Base-by-base conservation (phyloP, 352 stramenopile species). In the Pythium monospermum region DNA sequence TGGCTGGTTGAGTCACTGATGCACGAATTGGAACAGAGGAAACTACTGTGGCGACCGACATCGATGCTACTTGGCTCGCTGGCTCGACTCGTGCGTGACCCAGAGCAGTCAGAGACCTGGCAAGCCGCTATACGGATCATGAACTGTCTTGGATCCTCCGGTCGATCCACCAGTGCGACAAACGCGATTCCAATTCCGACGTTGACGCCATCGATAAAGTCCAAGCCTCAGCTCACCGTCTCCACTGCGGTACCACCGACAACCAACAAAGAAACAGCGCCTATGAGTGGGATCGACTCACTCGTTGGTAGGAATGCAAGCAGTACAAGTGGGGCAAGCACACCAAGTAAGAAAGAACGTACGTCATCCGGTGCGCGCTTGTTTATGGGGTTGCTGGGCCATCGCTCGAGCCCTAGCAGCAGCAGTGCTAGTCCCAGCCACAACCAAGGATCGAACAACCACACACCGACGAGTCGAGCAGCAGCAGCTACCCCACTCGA, bases 1-100 rank as follows among this genome's bases (percentile, higher is more conserved):
- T 69, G 59, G 21, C 39, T 59, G 22, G 39, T 84, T 0, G 72
- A 86, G 61, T 56, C 73, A n/a, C 23, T 86, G 27, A 50, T 85
- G 37, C 32, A 45, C 22, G 64, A 68, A 22, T 39, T 76, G 1
- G 47, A 58, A 2, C 28, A 28, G 0, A 31, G 16, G 1, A 51
- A 50, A 4, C 21, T 64, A 8, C 19, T 47, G 18, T 86, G 74
- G 72, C 61, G 39, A 36, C 66, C 76, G 6, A 40, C 67, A 0
- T 41, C 72, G 0, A 32, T 54, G 13, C 49, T 88, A 1, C 47
- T 71, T 12, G 67, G 63, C 0, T 59, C 63, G 1, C 56, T 86
- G 2, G 63, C 68, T 6, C 59, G 63, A 11, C 47, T 84, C 6
- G 38, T 77, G 35, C 66, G 71, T 19, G 56, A 59, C 1, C 72